Evolutionary conservation across 345 rosid genomes (phyloP).

Genomic region (Clarkia xantiana): DNA sequence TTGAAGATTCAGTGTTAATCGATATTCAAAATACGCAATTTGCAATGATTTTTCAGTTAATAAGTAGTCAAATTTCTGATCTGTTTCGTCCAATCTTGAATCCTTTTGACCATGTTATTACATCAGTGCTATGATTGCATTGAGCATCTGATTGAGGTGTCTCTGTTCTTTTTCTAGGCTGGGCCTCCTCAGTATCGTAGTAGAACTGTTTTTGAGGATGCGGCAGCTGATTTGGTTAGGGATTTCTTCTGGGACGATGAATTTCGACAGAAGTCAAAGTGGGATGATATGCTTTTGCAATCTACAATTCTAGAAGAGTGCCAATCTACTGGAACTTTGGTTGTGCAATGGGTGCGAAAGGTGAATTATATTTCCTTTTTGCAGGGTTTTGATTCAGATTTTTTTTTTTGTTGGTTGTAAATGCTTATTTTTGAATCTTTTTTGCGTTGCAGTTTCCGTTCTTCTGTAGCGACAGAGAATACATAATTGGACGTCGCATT

Average conservation of each 20-base stretch:
- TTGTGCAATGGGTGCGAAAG: conserved; percentile 90
- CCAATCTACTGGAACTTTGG: conserved; percentile 64
- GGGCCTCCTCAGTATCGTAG: conserved; percentile 94
- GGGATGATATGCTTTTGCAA: conserved; percentile 79
- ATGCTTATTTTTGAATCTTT: conserved; percentile 5
- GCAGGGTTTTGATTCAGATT: not conserved
- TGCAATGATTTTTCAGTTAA: too few species aligned
- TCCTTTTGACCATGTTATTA: too few species aligned
- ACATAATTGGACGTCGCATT: conserved; percentile 81
- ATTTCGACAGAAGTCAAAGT: conserved; percentile 34
- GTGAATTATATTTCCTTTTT: conserved; percentile 16
- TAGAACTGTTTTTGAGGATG: conserved; percentile 81
- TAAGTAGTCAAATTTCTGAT: too few species aligned
- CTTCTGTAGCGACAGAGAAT: conserved; percentile 96
- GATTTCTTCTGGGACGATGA: conserved; percentile 99
- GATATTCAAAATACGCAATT: too few species aligned
- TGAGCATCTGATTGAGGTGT: not conserved
- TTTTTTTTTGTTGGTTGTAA: conserved; percentile 1
- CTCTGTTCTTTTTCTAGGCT: conserved; percentile 19
- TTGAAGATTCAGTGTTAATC: too few species aligned
- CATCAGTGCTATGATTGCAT: not conserved
- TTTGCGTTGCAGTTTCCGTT: conserved; percentile 64
- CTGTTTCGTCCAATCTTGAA: too few species aligned
- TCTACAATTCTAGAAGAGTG: conserved; percentile 58
- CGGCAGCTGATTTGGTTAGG: conserved; percentile 73